Conservation (phyloP, 2,329 filamentous ascomycete species). For the Aschersonia sp. region DNA sequence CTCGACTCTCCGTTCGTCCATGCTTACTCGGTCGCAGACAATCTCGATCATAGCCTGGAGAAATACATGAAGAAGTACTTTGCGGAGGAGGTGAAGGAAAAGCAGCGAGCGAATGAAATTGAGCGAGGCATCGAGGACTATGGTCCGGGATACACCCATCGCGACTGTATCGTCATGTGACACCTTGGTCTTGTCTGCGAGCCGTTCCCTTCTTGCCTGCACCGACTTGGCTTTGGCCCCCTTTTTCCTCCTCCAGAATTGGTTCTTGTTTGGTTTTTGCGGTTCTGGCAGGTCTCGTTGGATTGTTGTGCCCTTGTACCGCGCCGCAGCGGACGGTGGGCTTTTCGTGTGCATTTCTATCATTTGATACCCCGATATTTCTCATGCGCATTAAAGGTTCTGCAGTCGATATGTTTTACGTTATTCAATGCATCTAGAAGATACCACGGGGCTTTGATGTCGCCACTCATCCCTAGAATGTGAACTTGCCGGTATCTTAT, state of each 20-base stretch:
- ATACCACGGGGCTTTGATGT: too few relatives aligned
- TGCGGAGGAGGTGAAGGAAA: slow-evolving; percentile 52
- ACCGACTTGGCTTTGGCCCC: neutral
- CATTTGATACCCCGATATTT: too few relatives aligned
- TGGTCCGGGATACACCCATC: slow-evolving; percentile 47
- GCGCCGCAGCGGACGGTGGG: too few relatives aligned
- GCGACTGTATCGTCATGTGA: slow-evolving; percentile 48
- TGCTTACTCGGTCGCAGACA: slow-evolving; percentile 27
- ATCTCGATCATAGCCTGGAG: slow-evolving; percentile 54
- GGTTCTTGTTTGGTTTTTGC: neutral
- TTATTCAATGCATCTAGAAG: too few relatives aligned
- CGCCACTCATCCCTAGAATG: too few relatives aligned
- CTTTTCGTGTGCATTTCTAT: too few relatives aligned
- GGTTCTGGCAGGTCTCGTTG: neutral
- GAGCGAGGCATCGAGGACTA: slow-evolving; percentile 63
- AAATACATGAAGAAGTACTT: slow-evolving; percentile 65
- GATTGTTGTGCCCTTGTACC: too few relatives aligned
- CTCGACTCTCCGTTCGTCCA: neutral
- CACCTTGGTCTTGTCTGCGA: neutral
- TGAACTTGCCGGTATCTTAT: too few relatives aligned
- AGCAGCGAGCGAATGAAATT: slow-evolving; percentile 57
- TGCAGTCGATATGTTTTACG: too few relatives aligned
- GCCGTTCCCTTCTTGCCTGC: neutral
- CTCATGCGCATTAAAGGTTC: too few relatives aligned
- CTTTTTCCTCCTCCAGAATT: neutral